phyloP scores from a whole-genome alignment of 768 basidiomycete species.

The Leccinum subgranulosum region DNA sequence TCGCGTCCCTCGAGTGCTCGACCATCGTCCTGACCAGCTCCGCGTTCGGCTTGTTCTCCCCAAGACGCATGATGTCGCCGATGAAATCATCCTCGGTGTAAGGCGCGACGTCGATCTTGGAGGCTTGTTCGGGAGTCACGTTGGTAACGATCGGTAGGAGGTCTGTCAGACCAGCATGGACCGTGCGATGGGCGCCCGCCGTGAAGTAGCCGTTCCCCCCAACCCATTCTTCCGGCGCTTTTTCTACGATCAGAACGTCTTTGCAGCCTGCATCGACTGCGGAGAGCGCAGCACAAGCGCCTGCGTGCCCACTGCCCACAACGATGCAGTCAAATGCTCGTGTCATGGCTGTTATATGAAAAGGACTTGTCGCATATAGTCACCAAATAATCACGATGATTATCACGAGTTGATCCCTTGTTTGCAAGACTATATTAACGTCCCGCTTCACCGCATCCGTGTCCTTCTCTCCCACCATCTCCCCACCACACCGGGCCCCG shows the following conservation, averaged over 20 bases:
- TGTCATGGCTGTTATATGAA: constrained; percentile 8
- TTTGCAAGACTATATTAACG: no score
- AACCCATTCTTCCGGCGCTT: constrained; percentile 59
- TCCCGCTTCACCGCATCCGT: no score
- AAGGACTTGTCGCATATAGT: not conserved
- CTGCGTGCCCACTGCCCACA: constrained; percentile 66
- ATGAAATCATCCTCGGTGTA: constrained; percentile 56
- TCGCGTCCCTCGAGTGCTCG: constrained; percentile 49
- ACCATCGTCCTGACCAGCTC: constrained; percentile 52
- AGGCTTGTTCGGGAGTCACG: constrained; percentile 39
- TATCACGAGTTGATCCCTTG: no score
- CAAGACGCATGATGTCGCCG: constrained; percentile 59
- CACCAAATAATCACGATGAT: not conserved
- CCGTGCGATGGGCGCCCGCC: constrained; percentile 64
- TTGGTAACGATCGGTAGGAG: constrained; percentile 53
- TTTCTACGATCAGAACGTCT: constrained; percentile 63
- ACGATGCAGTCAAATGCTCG: constrained; percentile 52
- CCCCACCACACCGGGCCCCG: no score
- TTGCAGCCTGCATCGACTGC: constrained; percentile 57
- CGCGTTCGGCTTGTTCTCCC: constrained; percentile 46
- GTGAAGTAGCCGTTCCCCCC: constrained; percentile 76
- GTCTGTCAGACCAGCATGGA: constrained; percentile 58
- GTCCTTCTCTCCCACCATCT: no score
- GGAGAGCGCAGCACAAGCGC: constrained; percentile 60
- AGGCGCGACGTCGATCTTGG: constrained; percentile 53